Conservation (phyloP, 495 filamentous ascomycete genomes). For the Penicillium waksmanii region DNA sequence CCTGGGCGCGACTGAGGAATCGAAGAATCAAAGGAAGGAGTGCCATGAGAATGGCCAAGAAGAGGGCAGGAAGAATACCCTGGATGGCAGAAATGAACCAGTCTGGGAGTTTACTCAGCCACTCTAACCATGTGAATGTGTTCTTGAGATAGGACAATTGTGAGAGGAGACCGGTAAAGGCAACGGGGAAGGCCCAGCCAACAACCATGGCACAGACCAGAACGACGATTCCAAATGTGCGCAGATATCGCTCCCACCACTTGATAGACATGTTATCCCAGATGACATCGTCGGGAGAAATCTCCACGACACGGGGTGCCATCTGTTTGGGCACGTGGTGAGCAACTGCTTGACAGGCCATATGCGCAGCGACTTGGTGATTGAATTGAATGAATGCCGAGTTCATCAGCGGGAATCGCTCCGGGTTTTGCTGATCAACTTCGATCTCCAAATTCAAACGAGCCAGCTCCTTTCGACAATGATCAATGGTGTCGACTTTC, state of each 20-base stretch:
- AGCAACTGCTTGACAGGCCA: constrained; percentile 92
- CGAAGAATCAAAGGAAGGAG: constrained; percentile 80
- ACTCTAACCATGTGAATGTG: constrained; percentile 68
- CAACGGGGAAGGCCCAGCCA: constrained; percentile 89
- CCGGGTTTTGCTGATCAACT: constrained; percentile 81
- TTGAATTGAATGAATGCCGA: constrained; percentile 99
- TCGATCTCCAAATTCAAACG: constrained; percentile 93
- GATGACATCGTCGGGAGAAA: constrained; percentile 89
- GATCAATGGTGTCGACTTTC: constrained; percentile 95
- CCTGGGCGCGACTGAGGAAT: constrained; percentile 73
- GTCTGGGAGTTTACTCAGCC: constrained; percentile 65
- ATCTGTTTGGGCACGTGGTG: constrained; percentile 94
- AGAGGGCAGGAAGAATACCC: constrained; percentile 81
- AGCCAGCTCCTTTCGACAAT: constrained; percentile 85
- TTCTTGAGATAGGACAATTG: constrained; percentile 70
- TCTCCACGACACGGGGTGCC: constrained; percentile 90
- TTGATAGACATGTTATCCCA: constrained; percentile 98
- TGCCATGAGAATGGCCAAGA: constrained; percentile 78
- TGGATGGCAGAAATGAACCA: constrained; percentile 74
- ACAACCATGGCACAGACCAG: constrained; percentile 78
- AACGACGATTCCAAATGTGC: constrained; percentile 66
- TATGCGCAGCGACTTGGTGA: constrained; percentile 94
- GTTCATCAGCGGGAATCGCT: constrained; percentile 92
- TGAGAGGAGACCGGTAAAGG: constrained; percentile 81
- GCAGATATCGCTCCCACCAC: constrained; percentile 90